These are phyloP conservation scores for Nemania abortiva DNA, from an alignment of 2,329 filamentous ascomycete genomes.

Conservation along the genomic window DNA sequence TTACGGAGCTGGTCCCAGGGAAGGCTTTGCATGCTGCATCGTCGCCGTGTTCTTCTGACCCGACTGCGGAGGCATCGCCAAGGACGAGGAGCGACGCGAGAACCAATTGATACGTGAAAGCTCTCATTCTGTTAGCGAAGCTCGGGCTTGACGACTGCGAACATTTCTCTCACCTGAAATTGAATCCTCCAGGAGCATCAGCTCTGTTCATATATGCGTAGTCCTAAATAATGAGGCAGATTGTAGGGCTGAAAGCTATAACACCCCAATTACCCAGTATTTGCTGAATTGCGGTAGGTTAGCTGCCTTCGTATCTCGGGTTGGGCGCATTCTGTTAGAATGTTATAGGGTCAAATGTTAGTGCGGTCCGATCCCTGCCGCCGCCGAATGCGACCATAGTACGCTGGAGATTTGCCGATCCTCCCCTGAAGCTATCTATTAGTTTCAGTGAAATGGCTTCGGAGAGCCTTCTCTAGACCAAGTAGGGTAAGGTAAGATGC, in stretches of 20 bases:
- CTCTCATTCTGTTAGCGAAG: conserved; percentile 34
- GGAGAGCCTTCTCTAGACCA: neutral
- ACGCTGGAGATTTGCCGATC: neutral
- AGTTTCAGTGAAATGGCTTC: neutral
- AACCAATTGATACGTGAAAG: neutral
- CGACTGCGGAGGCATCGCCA: conserved; percentile 21
- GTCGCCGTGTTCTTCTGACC: conserved; percentile 13
- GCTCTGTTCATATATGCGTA: conserved; percentile 22
- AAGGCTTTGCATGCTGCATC: conserved; percentile 59
- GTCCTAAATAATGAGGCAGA: neutral
- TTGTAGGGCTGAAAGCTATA: conserved; percentile 21
- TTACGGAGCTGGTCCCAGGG: conserved; percentile 54
- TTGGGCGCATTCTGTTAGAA: neutral
- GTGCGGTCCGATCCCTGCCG: conserved; percentile 24
- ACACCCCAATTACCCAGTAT: neutral
- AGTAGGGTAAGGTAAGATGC: neutral
- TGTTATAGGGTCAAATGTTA: conserved; percentile 24
- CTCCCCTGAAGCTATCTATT: neutral
- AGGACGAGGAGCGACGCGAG: conserved; percentile 12
- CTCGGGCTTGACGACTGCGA: neutral
- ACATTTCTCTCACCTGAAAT: conserved; percentile 12
- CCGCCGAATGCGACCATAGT: neutral
- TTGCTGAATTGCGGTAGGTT: conserved; percentile 15
- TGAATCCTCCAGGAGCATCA: neutral
- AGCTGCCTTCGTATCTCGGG: conserved; percentile 17